Conservation (phyloP, 2,329 filamentous ascomycete genomes). For the Penicillium sp. region DNA sequence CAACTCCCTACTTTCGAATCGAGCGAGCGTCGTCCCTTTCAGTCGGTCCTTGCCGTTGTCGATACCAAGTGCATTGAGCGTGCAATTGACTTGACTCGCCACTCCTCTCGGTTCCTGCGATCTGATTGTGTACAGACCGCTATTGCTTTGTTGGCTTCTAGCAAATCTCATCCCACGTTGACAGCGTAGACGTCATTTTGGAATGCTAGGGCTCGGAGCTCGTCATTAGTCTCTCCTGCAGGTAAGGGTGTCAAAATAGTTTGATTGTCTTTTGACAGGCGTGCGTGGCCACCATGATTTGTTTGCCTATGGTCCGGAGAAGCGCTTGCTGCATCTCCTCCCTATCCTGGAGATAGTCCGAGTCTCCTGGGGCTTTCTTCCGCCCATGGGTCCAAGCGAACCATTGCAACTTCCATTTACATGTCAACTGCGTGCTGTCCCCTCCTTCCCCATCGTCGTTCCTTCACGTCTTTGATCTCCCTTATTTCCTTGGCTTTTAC, state of each 20-base stretch:
- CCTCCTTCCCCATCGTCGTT: constrained; percentile 6
- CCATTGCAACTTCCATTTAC: constrained; percentile 23
- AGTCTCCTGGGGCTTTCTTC: constrained; percentile 1
- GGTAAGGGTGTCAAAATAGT: constrained; percentile 19
- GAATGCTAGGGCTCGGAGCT: constrained; percentile 23
- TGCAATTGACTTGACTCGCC: constrained; percentile 13
- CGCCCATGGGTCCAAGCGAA: constrained; percentile 5
- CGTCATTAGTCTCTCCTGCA: constrained; percentile 24
- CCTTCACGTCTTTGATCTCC: constrained; percentile 5
- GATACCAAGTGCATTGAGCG: background rate
- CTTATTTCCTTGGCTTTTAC: background rate
- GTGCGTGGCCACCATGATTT: background rate
- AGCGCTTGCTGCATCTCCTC: background rate
- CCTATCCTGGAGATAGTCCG: background rate
- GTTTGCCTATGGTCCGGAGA: background rate
- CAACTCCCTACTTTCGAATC: constrained; percentile 18
- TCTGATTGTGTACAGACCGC: constrained; percentile 4
- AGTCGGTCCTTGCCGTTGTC: constrained; percentile 10
- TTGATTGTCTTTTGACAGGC: background rate
- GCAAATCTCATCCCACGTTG: constrained; percentile 25
- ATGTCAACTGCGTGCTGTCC: background rate
- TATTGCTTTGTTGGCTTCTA: constrained; percentile 18
- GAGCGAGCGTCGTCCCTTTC: constrained; percentile 18
- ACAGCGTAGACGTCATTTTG: constrained; percentile 27
- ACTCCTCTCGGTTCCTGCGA: constrained; percentile 6